Conservation (phyloP, 2,329 filamentous ascomycete genomes). For the Pseudogymnoascus sp. region DNA sequence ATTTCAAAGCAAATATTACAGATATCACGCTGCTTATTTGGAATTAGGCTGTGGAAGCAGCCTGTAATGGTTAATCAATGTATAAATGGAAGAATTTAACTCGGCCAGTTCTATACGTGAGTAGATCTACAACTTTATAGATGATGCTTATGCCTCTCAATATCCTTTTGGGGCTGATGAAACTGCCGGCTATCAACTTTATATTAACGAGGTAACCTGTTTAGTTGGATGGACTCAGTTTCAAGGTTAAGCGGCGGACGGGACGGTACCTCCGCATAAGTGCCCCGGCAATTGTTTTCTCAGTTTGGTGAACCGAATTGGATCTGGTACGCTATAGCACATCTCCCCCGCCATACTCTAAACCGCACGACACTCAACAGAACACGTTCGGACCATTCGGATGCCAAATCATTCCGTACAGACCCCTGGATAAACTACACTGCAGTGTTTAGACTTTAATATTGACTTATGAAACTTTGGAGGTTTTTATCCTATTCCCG, state of each 20-base stretch:
- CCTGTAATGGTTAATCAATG: background rate
- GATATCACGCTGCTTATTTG: background rate
- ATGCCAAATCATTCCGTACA: background rate
- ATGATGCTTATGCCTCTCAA: background rate
- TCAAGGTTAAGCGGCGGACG: background rate
- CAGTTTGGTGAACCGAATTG: background rate
- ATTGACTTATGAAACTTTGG: background rate
- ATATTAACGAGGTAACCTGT: slow-evolving; percentile 1
- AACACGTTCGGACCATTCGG: background rate
- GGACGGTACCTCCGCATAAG: background rate
- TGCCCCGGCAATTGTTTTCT: background rate
- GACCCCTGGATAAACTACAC: background rate
- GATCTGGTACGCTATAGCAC: background rate
- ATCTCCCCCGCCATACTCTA: background rate
- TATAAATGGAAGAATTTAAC: background rate
- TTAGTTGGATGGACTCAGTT: background rate
- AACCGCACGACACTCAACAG: background rate
- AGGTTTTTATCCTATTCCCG: background rate
- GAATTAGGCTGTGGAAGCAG: background rate
- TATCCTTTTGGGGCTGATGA: background rate
- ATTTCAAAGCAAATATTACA: background rate
- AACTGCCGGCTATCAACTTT: background rate
- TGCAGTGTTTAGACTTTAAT: background rate
- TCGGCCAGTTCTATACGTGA: background rate
- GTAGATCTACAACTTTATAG: background rate